Conservation (phyloP, 202 grass and related monocot species). For the Bolboschoenoplectus hybrid region DNA sequence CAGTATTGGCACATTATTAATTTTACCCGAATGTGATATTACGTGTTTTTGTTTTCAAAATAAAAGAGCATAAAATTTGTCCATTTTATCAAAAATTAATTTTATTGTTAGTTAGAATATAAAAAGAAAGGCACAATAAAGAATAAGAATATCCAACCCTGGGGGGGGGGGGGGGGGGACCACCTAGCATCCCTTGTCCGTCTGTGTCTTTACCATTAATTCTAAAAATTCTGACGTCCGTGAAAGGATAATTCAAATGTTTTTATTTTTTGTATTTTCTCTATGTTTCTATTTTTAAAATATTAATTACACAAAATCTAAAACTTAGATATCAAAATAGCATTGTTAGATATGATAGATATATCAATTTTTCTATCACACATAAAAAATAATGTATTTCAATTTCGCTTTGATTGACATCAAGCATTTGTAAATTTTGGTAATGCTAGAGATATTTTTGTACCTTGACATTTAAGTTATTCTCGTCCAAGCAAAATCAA, state of each 20-base stretch:
- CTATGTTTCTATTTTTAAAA: neutral
- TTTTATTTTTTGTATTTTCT: neutral
- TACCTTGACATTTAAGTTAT: neutral
- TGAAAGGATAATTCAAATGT: neutral
- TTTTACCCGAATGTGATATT: too few species aligned
- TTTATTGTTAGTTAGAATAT: too few species aligned
- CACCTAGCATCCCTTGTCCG: too few species aligned
- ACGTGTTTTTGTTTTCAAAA: too few species aligned
- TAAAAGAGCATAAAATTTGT: too few species aligned
- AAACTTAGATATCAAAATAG: neutral
- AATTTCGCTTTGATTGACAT: neutral
- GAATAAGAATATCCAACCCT: too few species aligned
- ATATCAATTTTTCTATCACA: neutral
- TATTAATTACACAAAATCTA: neutral
- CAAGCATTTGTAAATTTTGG: neutral
- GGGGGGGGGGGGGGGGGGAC: too few species aligned
- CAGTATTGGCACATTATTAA: too few species aligned
- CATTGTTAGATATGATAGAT: neutral
- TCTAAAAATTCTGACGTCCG: neutral
- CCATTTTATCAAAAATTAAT: too few species aligned
- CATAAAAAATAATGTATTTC: neutral
- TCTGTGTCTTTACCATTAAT: too few species aligned
- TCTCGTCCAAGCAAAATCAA: too few species aligned
- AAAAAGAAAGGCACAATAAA: too few species aligned
- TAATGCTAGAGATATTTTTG: neutral